These are phyloP conservation scores for Ceratobasidium theobromae DNA, from an alignment of 1,284 basidiomycete genomes.

Conservation along the genomic window DNA sequence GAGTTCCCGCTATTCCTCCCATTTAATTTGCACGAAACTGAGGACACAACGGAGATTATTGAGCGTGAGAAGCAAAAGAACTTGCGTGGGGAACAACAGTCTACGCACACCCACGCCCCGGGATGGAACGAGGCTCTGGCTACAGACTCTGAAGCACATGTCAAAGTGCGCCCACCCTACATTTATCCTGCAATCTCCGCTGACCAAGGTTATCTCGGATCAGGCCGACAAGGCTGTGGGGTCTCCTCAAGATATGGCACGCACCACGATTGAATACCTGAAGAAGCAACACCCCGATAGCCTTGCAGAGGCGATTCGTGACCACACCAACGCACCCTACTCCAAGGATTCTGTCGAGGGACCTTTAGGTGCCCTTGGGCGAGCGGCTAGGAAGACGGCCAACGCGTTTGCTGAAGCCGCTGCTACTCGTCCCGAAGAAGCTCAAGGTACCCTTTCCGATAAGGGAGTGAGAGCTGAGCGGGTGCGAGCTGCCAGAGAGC, in stretches of 20 bases:
- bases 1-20: slow-evolving; percentile 30
- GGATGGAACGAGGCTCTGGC: slow-evolving; percentile 76
- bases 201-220: slow-evolving; percentile 1
- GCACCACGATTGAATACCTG: slow-evolving; percentile 47
- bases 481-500: neutral
- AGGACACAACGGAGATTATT: slow-evolving; percentile 48
- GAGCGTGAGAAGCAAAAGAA: slow-evolving; percentile 61
- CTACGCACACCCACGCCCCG: slow-evolving; percentile 57
- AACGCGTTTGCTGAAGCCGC: slow-evolving; percentile 1
- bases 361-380: slow-evolving; percentile 7
- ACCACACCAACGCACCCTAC: slow-evolving; percentile 23
- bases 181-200: slow-evolving; percentile 15
- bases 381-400: neutral
- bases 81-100: slow-evolving; percentile 51
- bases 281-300: slow-evolving; percentile 44
- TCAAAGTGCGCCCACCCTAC: slow-evolving; percentile 54
- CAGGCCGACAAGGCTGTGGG: slow-evolving; percentile 45
- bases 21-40: neutral
- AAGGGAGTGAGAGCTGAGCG: slow-evolving; percentile 23
- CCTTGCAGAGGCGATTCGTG: slow-evolving; percentile 5
- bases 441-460: slow-evolving; percentile 11
- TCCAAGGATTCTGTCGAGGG: slow-evolving; percentile 16
- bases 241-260: slow-evolving; percentile 43
- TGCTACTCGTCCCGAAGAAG: slow-evolving; percentile 4
- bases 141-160: slow-evolving; percentile 62